Evolutionary conservation across 2,329 filamentous ascomycete genomes (phyloP), one percentile per base, ranked within the genome.

Genomic region (Cytospora chrysosperma): DNA sequence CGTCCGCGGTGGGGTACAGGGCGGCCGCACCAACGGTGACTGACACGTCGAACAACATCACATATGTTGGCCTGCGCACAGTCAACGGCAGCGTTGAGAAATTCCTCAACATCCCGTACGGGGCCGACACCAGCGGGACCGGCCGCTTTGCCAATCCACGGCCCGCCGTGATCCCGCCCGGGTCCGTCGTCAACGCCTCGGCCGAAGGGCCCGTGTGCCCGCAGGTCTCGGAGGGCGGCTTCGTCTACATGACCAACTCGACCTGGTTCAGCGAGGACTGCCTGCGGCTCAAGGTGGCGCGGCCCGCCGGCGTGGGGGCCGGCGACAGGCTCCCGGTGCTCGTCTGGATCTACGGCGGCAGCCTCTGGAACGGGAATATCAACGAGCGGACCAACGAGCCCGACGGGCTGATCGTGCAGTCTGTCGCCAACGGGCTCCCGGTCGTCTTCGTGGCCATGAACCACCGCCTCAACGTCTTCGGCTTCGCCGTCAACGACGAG

Each of bases 241-340:
- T 28, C 15, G 28, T 56, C 34, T 56, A 56, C 27, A 56, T 43
- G 21, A 28, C 55, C 8, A 56, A 56, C 37, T 43, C 55, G 24
- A 56, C 55, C 3, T 56, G 55, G 55, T 56, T 56, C 27, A 56
- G 55, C 40, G 55, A 56, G 55, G 55, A 56, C 37, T 56, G 55
- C 34, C 27, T 56, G 24, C 43, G 34, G 55, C 28, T 56, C 34
- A 56, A 56, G 55, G 55, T 56, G 5, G 55, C 55, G 2, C 34
- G 55, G n/a, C 55, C 55, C 8, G 24, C 55, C 9, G 55, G 55
- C 7, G 55, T 56, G 34, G 13, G 27, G 24, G 28, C 40, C 21
- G 55, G 55, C 21, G 55, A 56, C 21, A 19, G 15, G 9, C 28
- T 56, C 13, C 55, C 55, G 24, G 55, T 56, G 28, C 40, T 56